A percentile compares a stretch with the other conserved stretches of the same genome.
Conservation (phyloP, 2,329 filamentous ascomycete species). For the Niveomyces coronatus region DNA sequence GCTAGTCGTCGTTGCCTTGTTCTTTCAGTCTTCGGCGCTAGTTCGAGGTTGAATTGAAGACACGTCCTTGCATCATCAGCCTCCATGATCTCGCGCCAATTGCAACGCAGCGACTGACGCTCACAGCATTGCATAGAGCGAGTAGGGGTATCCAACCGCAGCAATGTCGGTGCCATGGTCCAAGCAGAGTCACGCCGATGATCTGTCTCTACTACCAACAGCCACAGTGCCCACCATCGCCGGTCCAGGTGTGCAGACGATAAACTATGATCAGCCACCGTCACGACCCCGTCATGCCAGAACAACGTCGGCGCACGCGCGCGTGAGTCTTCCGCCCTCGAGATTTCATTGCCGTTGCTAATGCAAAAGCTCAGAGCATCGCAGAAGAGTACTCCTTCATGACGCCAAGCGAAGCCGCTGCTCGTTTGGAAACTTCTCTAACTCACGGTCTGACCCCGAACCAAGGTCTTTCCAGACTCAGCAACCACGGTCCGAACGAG, state of each 20-base stretch:
- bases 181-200: slow-evolving; percentile 21
- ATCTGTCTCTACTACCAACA: slow-evolving; percentile 24
- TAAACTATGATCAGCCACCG: slow-evolving; percentile 17
- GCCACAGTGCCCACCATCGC: slow-evolving; percentile 24
- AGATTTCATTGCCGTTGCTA: not conserved
- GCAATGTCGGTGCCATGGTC: slow-evolving; percentile 30
- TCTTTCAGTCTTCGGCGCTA: not conserved
- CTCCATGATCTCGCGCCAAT: slow-evolving; percentile 8
- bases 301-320: slow-evolving; percentile 45
- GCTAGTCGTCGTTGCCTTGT: not conserved
- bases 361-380: slow-evolving; percentile 28
- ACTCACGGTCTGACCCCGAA: slow-evolving; percentile 68
- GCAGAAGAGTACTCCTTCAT: slow-evolving; percentile 57
- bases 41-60: not conserved
- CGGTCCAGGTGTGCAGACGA: slow-evolving; percentile 16
- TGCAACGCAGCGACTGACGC: slow-evolving; percentile 7
- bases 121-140: not conserved
- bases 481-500: slow-evolving; percentile 82
- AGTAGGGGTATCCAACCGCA: too few relatives aligned
- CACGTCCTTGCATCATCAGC: slow-evolving; percentile 9
- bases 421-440: slow-evolving; percentile 72
- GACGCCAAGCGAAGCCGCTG: slow-evolving; percentile 67
- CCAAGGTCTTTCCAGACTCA: slow-evolving; percentile 70
- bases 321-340: slow-evolving; percentile 31
- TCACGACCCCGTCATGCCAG: slow-evolving; percentile 29